Evolutionary conservation across 345 rosid species (phyloP).

Genomic region (Aurinia saxatilis): DNA sequence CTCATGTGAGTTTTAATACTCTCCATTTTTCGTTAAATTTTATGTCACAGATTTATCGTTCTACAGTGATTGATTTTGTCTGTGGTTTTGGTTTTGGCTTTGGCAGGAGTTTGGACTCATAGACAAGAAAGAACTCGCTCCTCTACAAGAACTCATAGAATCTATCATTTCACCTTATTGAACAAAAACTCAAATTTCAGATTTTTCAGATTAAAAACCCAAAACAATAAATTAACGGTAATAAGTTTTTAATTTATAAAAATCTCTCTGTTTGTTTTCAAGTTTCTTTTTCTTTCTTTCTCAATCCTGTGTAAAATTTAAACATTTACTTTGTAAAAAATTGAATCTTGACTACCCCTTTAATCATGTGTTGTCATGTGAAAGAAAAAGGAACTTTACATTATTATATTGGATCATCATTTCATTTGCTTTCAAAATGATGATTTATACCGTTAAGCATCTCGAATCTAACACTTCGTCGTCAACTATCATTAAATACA

Average conservation of each 20-base stretch:
- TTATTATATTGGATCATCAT: not conserved
- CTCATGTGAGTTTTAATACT: conserved; percentile 56
- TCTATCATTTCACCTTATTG: conserved; percentile 77
- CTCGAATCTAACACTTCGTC: conserved; percentile 9
- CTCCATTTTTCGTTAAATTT: not conserved
- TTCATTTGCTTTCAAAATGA: not conserved
- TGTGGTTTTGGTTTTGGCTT: not conserved
- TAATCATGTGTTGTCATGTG: conserved; percentile 28
- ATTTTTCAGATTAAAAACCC: not conserved
- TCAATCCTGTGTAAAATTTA: conserved; percentile 4
- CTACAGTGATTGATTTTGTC: not conserved
- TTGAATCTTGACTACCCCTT: not conserved
- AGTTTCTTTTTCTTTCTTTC: not conserved
- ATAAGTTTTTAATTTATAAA: conserved; percentile 1
- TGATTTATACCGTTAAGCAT: conserved; percentile 28
- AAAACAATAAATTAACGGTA: conserved; percentile 11
- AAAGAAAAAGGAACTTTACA: conserved; percentile 19
- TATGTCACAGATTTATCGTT: too few relatives aligned
- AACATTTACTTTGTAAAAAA: conserved; percentile 20
- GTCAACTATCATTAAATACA: not conserved
- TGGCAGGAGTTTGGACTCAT: conserved; percentile 88
- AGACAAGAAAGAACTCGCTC: conserved; percentile 97
- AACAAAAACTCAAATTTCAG: conserved; percentile 18
- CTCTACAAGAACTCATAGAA: conserved; percentile 92
- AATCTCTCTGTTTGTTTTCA: not conserved